A percentile compares a stretch with the other conserved stretches of the same genome.
Evolutionary conservation across 768 basidiomycete genomes (phyloP).

Genomic region (Leucosporidium creatinivorum): DNA sequence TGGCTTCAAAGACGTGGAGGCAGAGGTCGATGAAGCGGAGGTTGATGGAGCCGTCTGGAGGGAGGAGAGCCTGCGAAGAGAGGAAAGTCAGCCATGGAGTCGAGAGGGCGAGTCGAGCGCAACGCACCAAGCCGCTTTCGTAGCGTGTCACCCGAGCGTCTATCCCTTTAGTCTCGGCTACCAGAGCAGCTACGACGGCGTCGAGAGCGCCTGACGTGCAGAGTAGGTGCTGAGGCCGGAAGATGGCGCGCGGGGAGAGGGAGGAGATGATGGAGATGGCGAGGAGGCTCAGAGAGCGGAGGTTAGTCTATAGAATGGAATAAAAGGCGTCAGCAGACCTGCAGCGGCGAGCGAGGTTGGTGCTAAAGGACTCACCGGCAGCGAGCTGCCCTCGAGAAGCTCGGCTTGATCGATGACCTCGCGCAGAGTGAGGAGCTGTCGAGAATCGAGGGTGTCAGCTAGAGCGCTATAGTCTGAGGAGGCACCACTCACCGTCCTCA

Average conservation of each 20-base stretch:
- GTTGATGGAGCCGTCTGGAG: neutral
- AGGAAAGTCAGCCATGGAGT: neutral
- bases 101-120: neutral
- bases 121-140: slow-evolving; percentile 11
- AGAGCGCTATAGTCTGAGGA: too few species aligned
- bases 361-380: neutral
- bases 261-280: slow-evolving; percentile 1
- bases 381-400: neutral
- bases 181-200: neutral
- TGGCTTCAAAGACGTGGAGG: slow-evolving; percentile 19
- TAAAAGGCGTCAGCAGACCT: neutral
- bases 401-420: slow-evolving; percentile 16
- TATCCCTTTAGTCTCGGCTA: neutral
- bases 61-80: slow-evolving; percentile 11
- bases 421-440: slow-evolving; percentile 15
- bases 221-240: slow-evolving; percentile 28
- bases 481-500: neutral
- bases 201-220: slow-evolving; percentile 18
- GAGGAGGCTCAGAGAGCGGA: slow-evolving; percentile 12
- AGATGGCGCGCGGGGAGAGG: slow-evolving; percentile 19
- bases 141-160: neutral
- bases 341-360: neutral
- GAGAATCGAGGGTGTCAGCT: neutral
- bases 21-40: neutral
- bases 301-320: neutral